Base-by-base conservation (phyloP, 75 land plant genomes). In the Pinus taeda region DNA sequence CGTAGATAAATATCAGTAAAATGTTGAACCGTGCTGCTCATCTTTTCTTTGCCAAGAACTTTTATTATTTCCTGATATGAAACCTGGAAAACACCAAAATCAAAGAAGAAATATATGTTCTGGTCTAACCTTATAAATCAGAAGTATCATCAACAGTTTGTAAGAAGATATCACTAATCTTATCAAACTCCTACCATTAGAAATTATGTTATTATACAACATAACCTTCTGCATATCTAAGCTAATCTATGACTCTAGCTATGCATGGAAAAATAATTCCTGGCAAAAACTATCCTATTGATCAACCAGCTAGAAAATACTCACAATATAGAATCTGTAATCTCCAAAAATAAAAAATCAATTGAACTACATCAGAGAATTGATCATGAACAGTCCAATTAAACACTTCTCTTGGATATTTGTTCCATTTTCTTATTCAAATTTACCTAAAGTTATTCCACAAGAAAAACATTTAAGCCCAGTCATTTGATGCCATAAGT, bases 1-100 rank as follows among this genome's bases (percentile, higher is more conserved):
- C 83, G 89, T 49, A 97, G 77, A 78, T 97, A 97, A 58, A 97
- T 88, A 66, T 97, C 98, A 78, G 87, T 93, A 71, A 97, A 97
- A 58, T 88, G 88, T 76, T 95, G 99, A 53, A 88, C 93, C 29
- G 98, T 95, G 69, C 90, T 90, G 80, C 90, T 86, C 45, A 88
- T 85, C 86, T 87, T 95, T 59, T 88, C 86, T 69, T 89, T 83
- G 61, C 93, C 96, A 57, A 97, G 88, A 39, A 97, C 80, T 82
- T 87, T 90, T 59, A 84, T 57, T 64, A 97, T 90, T 59, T 95
- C 98, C 79, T 89, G 90, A 78, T 86, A 85, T 39, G 89, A 62
- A 3, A 97, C 99, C 99, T 97, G 80, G 33, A 6, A 58, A 55
- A 15, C 76, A 26, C n/a, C 56, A 62, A 74, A 4, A 77, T 22